phyloP scores from a whole-genome alignment of 331 rosid genomes.

The Prunus yedoensis region DNA sequence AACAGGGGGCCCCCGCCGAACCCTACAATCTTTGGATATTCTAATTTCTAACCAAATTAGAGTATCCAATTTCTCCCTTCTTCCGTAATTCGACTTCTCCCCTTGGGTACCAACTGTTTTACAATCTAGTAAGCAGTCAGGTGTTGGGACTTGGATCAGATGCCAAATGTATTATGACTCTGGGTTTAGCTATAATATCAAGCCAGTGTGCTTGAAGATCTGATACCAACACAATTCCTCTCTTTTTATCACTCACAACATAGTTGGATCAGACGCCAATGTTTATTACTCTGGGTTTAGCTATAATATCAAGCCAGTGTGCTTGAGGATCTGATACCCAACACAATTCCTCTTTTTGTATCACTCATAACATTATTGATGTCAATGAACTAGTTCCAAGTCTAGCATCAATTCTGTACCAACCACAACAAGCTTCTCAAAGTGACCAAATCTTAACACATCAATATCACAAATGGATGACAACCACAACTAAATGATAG shows the following conservation, averaged over 20 bases:
- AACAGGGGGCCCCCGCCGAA: background rate
- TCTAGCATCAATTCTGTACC: background rate
- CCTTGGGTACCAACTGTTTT: background rate
- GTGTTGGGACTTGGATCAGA: background rate
- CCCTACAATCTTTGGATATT: background rate
- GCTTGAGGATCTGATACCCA: background rate
- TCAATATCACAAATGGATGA: background rate
- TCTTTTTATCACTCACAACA: too few species aligned
- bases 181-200: background rate
- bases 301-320: background rate
- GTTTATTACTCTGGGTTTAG: background rate
- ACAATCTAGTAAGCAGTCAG: background rate
- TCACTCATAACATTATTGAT: background rate
- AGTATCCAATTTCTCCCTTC: background rate
- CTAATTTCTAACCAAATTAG: background rate
- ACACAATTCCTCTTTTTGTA: background rate
- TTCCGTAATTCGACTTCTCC: background rate
- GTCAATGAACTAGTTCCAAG: background rate
- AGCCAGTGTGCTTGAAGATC: background rate
- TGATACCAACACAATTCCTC: background rate
- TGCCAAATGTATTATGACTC: background rate
- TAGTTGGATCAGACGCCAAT: background rate
- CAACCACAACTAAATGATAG: background rate
- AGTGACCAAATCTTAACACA: background rate
- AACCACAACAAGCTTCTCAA: conserved; percentile 5